Base-by-base conservation (phyloP, 257 asterid genomes). In the Solanum lycopersicoides region DNA sequence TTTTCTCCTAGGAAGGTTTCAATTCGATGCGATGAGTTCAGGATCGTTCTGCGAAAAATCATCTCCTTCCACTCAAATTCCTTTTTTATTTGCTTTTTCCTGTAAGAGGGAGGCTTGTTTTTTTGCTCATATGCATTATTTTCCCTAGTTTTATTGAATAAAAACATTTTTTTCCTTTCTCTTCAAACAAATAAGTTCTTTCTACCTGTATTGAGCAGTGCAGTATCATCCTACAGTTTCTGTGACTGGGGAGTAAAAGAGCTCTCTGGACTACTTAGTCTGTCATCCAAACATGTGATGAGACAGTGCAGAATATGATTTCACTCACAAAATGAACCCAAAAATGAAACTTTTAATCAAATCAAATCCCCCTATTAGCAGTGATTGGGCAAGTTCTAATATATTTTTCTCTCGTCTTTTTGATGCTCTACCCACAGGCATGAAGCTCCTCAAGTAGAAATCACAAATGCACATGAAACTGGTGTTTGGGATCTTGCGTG, bases 401-500 rank as follows among this genome's bases (percentile, higher is more conserved):
- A 59, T 86, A 30, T 47, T 77, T 15, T 59, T 45, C 25, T 85
- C 77, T 79, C 89, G 73, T 75, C 75, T 60, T 56, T 80, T 63
- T 87, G 44, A 75, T 83, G 86, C 86, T 89, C 39, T 87, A 13
- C 79, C 88, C 68, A 88, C 98, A 96, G 99, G 97, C 97, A 97
- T 88, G 99, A 97, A 88, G 92, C 92, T 84, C 99, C 99, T 44
- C 99, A 97, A 92, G 93, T 95, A 88, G 99, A 97, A 94, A 94
- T 97, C 77, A 89, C 93, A 86, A 96, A 92, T 90, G 99, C 97
- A 66, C 99, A 97, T 91, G 99, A 97, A 88, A 96, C 91, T 90
- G 94, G 99, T 89, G 99, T 97, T 28, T 97, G 98, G 96, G 99
- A 95, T 89, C 99, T 97, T 86, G 97, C 99, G 42, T 97, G 99